These are phyloP conservation scores for Raphanus raphanistrum DNA, from an alignment of 345 rosid species.

Conservation along the genomic window DNA sequence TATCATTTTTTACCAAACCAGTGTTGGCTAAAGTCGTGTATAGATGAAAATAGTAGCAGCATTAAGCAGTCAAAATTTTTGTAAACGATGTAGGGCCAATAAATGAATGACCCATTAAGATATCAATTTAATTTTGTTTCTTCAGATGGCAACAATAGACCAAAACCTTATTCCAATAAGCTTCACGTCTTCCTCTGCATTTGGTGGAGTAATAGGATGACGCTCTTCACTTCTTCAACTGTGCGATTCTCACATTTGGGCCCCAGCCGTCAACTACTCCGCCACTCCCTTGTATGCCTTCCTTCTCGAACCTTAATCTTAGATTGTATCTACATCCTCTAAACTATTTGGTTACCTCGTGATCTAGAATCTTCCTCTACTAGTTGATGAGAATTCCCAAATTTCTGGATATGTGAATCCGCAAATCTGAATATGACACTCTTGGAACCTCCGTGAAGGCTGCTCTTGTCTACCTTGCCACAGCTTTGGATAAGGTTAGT, in stretches of 20 bases:
- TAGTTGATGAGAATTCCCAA: slow-evolving; percentile 8
- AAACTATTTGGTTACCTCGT: background rate
- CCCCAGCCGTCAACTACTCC: slow-evolving; percentile 99
- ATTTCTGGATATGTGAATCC: background rate
- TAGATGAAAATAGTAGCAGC: too few species aligned
- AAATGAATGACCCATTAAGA: background rate
- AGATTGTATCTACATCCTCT: too few species aligned
- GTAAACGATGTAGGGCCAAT: background rate
- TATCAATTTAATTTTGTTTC: too few species aligned
- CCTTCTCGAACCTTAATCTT: slow-evolving; percentile 6
- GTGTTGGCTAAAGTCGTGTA: too few species aligned
- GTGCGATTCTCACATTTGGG: slow-evolving; percentile 95
- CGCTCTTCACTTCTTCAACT: slow-evolving; percentile 95
- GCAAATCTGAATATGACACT: slow-evolving; percentile 93
- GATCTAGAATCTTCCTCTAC: slow-evolving; percentile 10
- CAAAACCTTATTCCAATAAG: background rate
- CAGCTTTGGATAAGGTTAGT: slow-evolving; percentile 81
- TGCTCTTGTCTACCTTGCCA: slow-evolving; percentile 85
- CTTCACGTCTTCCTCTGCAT: background rate
- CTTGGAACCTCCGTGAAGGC: slow-evolving; percentile 85
- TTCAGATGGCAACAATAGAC: background rate
- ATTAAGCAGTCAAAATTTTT: too few species aligned
- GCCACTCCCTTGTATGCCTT: slow-evolving; percentile 81
- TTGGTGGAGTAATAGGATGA: slow-evolving; percentile 47
- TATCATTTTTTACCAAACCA: too few species aligned